A percentile compares a stretch with the other conserved stretches of the same genome.
phyloP scores from a whole-genome alignment of 1,139 yeast genomes.

The Arxiozyma slooffiae region DNA sequence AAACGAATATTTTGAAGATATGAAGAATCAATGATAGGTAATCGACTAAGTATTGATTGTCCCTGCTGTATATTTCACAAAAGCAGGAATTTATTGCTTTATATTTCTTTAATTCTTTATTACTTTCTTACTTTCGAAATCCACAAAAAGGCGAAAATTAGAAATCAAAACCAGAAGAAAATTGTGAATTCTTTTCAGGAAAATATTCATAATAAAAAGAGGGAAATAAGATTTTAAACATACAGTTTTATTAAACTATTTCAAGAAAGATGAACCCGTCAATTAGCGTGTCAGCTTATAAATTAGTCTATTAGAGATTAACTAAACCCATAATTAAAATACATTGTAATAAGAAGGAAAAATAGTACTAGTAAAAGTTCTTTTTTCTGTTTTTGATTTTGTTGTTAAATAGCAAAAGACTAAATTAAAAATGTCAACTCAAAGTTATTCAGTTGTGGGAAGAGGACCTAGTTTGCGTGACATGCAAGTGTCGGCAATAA shows the following conservation, averaged over 20 bases:
- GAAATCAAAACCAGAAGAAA: neutral
- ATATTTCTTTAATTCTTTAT: neutral
- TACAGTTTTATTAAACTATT: neutral
- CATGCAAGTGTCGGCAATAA: slow-evolving; percentile 41
- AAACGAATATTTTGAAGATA: no score
- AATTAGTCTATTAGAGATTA: neutral
- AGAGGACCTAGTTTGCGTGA: slow-evolving; percentile 22
- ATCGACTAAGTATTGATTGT: no score
- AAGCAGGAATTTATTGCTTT: neutral
- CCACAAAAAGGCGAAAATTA: neutral
- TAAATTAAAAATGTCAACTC: neutral
- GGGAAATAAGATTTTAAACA: neutral
- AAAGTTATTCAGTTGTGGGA: neutral
- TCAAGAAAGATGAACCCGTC: no score
- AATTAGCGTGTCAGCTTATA: no score
- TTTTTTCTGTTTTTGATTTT: no score
- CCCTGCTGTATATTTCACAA: neutral
- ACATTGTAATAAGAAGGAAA: neutral
- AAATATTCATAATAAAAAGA: neutral
- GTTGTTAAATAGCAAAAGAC: neutral
- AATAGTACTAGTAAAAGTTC: no score
- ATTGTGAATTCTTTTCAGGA: neutral
- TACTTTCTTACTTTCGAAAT: neutral
- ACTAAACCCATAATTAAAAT: no score
- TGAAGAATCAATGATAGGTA: neutral